These are phyloP conservation scores for Friedmanniomyces endolithicus DNA, from an alignment of 495 filamentous ascomycete species.

Conservation along the genomic window DNA sequence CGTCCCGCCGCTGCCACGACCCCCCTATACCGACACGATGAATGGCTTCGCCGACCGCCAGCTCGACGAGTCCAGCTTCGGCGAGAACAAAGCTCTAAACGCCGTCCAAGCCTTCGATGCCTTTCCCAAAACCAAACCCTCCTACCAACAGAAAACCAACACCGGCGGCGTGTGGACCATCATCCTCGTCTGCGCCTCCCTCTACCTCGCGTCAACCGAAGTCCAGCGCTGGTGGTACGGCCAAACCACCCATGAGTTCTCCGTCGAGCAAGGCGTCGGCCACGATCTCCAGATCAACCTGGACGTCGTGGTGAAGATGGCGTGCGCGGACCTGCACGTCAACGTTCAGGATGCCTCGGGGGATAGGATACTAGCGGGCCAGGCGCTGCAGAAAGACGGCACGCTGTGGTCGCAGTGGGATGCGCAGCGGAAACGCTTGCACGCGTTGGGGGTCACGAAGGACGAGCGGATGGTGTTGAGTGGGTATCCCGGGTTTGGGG, in stretches of 20 bases:
- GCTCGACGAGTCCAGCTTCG: constrained; percentile 69
- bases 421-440: constrained; percentile 44
- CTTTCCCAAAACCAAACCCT: constrained; percentile 95
- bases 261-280: constrained; percentile 83
- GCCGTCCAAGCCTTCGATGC: constrained; percentile 83
- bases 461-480: constrained; percentile 19
- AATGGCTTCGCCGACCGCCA: constrained; percentile 58
- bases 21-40: constrained; percentile 32
- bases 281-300: constrained; percentile 88
- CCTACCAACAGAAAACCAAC: constrained; percentile 68
- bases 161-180: constrained; percentile 92
- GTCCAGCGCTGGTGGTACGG: constrained; percentile 71
- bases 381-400: constrained; percentile 57
- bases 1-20: background rate
- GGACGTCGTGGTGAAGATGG: constrained; percentile 86
- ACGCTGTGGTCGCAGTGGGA: constrained; percentile 71
- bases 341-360: constrained; percentile 96
- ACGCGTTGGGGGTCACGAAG: constrained; percentile 45
- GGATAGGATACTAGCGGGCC: constrained; percentile 75
- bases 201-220: constrained; percentile 63
- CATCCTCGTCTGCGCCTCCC: constrained; percentile 57
- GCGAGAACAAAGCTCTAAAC: constrained; percentile 48
- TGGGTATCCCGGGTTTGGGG: constrained; percentile 11
- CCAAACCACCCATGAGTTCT: constrained; percentile 74
- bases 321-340: constrained; percentile 74